Percentiles rank a stretch among this genome's conserved stretches.
Evolutionary conservation across 108 stramenopile species (phyloP).

Genomic region (Skeletonema grethae): DNA sequence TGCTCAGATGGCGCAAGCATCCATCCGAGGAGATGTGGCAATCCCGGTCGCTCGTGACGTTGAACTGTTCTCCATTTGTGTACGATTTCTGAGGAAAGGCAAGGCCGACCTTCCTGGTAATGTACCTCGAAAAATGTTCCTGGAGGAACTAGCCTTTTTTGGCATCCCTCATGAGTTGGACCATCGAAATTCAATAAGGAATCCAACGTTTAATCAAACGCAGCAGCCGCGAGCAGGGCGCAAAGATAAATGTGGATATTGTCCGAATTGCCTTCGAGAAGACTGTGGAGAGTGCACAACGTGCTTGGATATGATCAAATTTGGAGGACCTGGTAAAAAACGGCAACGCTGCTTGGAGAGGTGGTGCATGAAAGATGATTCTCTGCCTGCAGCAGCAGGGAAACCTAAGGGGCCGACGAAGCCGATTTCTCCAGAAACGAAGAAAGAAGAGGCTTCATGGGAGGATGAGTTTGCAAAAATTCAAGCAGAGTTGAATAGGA

Average conservation of each 20-base stretch:
- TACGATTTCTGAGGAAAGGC: constrained; percentile 14
- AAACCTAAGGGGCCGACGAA: background rate
- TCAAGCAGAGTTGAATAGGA: constrained; percentile 7
- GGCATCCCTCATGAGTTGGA: constrained; percentile 17
- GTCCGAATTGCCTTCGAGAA: constrained; percentile 34
- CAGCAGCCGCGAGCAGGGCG: background rate
- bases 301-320: constrained; percentile 60
- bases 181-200: constrained; percentile 12
- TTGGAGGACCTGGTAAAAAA: constrained; percentile 52
- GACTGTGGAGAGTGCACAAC: constrained; percentile 60
- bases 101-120: constrained; percentile 13
- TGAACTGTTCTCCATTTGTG: constrained; percentile 21
- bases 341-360: constrained; percentile 27
- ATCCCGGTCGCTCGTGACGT: constrained; percentile 18
- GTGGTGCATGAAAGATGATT: constrained; percentile 7
- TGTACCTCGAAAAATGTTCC: constrained; percentile 9
- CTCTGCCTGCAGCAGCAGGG: background rate
- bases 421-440: background rate
- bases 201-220: background rate
- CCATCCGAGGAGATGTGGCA: constrained; percentile 20
- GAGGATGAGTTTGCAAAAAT: constrained; percentile 9
- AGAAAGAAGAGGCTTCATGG: constrained; percentile 11
- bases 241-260: constrained; percentile 6
- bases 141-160: constrained; percentile 14
- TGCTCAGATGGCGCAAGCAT: constrained; percentile 11